Percentiles rank a stretch among this genome's conserved stretches.
phyloP scores from a whole-genome alignment of 306 rosid genomes.

The Benincasa hispida region DNA sequence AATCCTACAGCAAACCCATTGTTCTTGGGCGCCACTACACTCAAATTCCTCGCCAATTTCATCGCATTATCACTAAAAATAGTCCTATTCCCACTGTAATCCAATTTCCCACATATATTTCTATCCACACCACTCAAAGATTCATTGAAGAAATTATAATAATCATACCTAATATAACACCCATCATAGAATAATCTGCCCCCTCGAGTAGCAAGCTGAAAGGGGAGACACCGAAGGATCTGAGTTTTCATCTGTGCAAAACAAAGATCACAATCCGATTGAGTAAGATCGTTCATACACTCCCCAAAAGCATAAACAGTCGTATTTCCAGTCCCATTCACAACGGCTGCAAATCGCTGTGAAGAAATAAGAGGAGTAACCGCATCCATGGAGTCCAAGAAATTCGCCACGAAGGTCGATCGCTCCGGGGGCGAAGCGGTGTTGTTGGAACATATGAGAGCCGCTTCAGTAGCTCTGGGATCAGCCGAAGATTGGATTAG shows the following conservation, averaged over 20 bases:
- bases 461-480: slow-evolving; percentile 41
- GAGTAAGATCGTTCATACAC: slow-evolving; percentile 58
- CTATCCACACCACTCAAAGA: slow-evolving; percentile 19
- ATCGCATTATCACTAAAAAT: slow-evolving; percentile 24
- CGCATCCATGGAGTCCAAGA: slow-evolving; percentile 33
- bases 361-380: slow-evolving; percentile 22
- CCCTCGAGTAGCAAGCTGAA: slow-evolving; percentile 37
- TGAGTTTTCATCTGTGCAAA: slow-evolving; percentile 51
- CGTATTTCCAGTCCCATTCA: slow-evolving; percentile 30
- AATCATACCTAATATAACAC: slow-evolving; percentile 48
- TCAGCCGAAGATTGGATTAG: slow-evolving; percentile 8
- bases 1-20: slow-evolving; percentile 36
- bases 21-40: slow-evolving; percentile 25
- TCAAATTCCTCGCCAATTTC: slow-evolving; percentile 41
- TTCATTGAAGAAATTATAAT: slow-evolving; percentile 36
- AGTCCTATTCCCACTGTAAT: slow-evolving; percentile 11
- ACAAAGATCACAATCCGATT: slow-evolving; percentile 47
- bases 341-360: slow-evolving; percentile 21
- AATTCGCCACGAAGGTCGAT: slow-evolving; percentile 23
- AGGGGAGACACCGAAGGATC: slow-evolving; percentile 43
- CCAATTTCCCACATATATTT: slow-evolving; percentile 21
- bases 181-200: slow-evolving; percentile 54
- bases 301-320: slow-evolving; percentile 42
- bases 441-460: slow-evolving; percentile 36
- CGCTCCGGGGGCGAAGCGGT: slow-evolving; percentile 23